These are phyloP conservation scores for Crithidia brevicula DNA, from an alignment of 208 protist species.

Conservation along the genomic window DNA sequence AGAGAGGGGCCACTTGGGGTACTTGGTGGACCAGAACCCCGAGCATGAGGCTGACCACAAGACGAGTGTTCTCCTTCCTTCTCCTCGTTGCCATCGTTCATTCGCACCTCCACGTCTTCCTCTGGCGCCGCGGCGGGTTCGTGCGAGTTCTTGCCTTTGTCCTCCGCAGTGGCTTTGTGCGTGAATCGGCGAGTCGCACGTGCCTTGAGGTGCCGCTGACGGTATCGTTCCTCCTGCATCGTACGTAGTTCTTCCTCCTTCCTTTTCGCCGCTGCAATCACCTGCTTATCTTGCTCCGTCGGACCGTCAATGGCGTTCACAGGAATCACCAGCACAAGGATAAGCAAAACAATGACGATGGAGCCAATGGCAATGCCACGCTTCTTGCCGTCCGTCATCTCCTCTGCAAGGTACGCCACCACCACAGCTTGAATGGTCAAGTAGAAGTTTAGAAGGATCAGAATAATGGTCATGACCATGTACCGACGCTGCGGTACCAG, in stretches of 20 bases:
- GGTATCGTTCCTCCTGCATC: slow-evolving; percentile 12
- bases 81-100: not conserved
- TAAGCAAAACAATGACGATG: slow-evolving; percentile 31
- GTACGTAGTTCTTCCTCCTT: slow-evolving; percentile 35
- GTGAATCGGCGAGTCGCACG: too few relatives aligned
- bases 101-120: not conserved
- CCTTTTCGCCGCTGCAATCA: slow-evolving; percentile 29
- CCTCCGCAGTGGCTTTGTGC: not conserved
- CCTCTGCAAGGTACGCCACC: slow-evolving; percentile 30
- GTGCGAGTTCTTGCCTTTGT: not conserved
- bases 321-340: slow-evolving; percentile 38
- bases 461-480: slow-evolving; percentile 27
- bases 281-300: slow-evolving; percentile 44
- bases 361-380: slow-evolving; percentile 49
- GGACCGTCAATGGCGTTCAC: slow-evolving; percentile 37
- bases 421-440: slow-evolving; percentile 52
- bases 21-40: not conserved
- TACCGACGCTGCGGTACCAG: slow-evolving; percentile 55
- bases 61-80: too few relatives aligned
- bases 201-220: not conserved
- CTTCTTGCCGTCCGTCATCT: slow-evolving; percentile 38
- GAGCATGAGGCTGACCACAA: not conserved
- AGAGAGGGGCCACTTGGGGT: not conserved
- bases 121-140: not conserved
- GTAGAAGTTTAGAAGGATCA: slow-evolving; percentile 61